Conservation (phyloP, 495 filamentous ascomycete species). For the Penicillium subrubescens region DNA sequence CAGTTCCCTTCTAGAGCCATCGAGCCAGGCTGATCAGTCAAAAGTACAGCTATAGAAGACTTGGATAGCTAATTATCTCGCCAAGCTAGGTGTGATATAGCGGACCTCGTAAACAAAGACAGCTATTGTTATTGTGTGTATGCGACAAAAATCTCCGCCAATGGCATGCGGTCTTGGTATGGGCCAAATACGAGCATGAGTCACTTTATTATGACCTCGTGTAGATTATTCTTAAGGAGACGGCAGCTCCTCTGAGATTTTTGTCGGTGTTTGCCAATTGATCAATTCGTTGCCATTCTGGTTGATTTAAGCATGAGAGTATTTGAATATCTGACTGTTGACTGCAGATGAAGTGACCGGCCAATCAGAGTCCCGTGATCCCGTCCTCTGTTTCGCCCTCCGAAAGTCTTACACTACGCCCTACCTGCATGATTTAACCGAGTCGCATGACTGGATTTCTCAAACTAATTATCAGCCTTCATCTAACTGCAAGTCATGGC, state of each 20-base stretch:
- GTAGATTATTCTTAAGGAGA: background rate
- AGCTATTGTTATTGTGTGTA: background rate
- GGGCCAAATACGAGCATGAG: conserved; percentile 1
- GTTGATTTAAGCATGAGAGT: too few relatives aligned
- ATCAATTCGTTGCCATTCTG: background rate
- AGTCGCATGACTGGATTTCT: background rate
- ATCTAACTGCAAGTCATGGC: background rate
- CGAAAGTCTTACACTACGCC: too few relatives aligned
- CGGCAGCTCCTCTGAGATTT: background rate
- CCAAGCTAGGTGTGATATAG: background rate
- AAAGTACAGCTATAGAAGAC: background rate
- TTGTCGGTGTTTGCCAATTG: background rate
- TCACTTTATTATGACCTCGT: background rate
- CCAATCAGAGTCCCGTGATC: background rate
- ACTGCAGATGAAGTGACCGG: background rate
- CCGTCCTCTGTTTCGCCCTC: background rate
- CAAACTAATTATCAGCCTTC: background rate
- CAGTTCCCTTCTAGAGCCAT: background rate
- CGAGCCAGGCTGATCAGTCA: background rate
- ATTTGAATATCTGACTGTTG: background rate
- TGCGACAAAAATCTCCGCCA: conserved; percentile 6
- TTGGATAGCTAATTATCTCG: background rate
- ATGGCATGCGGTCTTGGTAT: background rate
- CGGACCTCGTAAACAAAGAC: background rate
- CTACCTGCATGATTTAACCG: too few relatives aligned